A percentile compares a stretch with the other conserved stretches of the same genome.
Evolutionary conservation across 2,329 filamentous ascomycete genomes (phyloP).

Genomic region (Nemania abortiva): DNA sequence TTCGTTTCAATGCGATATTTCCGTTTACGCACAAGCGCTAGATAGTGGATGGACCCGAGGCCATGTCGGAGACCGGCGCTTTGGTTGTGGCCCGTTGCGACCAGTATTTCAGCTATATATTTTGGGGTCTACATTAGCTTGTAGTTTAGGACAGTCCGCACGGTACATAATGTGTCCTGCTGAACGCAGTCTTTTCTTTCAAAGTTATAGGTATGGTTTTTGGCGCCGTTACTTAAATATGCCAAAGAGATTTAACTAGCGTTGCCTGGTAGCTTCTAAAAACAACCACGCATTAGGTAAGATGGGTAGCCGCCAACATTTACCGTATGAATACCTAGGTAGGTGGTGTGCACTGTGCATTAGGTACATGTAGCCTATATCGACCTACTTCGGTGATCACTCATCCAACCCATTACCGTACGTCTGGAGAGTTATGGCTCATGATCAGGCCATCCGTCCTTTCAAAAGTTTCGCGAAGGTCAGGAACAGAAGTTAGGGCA

Average conservation of each 20-base stretch:
- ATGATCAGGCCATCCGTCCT: neutral
- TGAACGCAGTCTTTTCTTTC: neutral
- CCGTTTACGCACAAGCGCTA: neutral
- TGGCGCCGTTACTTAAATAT: neutral
- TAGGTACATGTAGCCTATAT: no score
- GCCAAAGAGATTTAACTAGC: slow-evolving; percentile 12
- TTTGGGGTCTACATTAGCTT: neutral
- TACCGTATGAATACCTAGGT: neutral
- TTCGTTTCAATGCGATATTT: neutral
- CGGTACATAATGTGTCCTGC: neutral
- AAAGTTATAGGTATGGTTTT: neutral
- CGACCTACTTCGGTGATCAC: neutral
- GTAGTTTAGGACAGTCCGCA: neutral
- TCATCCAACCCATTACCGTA: neutral
- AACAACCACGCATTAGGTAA: slow-evolving; percentile 27
- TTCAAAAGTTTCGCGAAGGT: neutral
- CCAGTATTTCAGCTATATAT: neutral
- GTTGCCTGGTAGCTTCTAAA: slow-evolving; percentile 27
- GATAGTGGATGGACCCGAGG: neutral
- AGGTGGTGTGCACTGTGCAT: no score
- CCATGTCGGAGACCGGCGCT: slow-evolving; percentile 6
- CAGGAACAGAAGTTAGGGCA: neutral
- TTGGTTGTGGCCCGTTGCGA: neutral
- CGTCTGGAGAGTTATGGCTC: neutral
- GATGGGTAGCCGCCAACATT: neutral